Base-by-base conservation (phyloP, 768 basidiomycete species). In the Multifurca ochricompacta region DNA sequence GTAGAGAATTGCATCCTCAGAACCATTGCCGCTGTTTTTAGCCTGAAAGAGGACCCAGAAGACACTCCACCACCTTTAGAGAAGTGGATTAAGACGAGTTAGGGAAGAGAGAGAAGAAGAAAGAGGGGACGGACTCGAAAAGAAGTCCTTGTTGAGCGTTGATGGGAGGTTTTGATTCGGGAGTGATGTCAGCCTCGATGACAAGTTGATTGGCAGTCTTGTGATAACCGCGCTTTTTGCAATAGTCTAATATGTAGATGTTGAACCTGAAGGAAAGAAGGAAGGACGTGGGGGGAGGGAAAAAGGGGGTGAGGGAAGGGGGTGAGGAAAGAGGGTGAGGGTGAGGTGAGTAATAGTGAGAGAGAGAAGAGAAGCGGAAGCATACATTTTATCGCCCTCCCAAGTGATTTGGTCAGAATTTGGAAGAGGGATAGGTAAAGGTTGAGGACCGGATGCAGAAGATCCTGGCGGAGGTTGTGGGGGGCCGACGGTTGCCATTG, bases 211-310 rank as follows among this genome's bases (percentile, higher is more conserved):
- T 72, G 10, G 87, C 87, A 1, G 88, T 87, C 66, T 83, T 86
- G 62, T 68, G 71, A 61, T 81, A 91, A 50, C 87, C 87, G 48
- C 87, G 82, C 69, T 91, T 91, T 64, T 66, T 70, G 70, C 88
- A 90, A 64, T 91, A 91, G 71, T 91, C 88, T 65, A 85, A 78
- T 61, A 91, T 90, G 70, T 91, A 91, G 65, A 90, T 87, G 70
- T 90, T 89, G 68, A 90, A 90, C 87, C 87, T 90, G 69, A 28
- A 13, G 39, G 47, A 42, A 28, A 44, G 51, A 34, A 44, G 25
- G 34, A 32, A 36, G 18, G 35, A 37, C 36, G 32, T 36, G 43
- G 13, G 36, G 34, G 45, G 35, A 80, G 84, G 67, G 23, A 18
- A 18, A 43, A 51, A 51, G 45, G 42, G 40, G 30, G 18, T 44